Evolutionary conservation across 1,284 basidiomycete genomes (phyloP).

Genomic region (Microstroma glucosiphilum): DNA sequence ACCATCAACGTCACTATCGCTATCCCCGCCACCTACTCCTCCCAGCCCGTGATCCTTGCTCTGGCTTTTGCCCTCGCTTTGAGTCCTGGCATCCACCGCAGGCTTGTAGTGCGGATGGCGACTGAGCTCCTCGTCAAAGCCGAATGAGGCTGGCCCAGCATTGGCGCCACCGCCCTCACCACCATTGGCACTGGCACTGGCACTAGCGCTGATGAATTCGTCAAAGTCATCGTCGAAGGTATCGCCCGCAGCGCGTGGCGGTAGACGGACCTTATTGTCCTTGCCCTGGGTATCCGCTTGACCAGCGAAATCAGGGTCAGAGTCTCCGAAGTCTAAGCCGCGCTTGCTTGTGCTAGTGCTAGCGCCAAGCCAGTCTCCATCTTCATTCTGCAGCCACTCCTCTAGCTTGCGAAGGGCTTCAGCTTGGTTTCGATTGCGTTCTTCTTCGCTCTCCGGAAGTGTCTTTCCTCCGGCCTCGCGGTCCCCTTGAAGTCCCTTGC

Average conservation of each 20-base stretch:
- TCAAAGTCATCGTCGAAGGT: slow-evolving; percentile 16
- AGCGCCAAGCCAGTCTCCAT: slow-evolving; percentile 7
- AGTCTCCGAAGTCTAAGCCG: not conserved
- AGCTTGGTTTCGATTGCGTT: not conserved
- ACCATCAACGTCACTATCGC: no score
- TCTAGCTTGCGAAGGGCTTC: slow-evolving; percentile 7
- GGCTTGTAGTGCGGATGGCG: no score
- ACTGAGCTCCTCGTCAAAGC: no score
- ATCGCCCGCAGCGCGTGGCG: not conserved
- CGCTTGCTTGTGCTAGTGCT: not conserved
- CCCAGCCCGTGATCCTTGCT: no score
- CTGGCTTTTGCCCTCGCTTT: no score
- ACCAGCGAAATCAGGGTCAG: not conserved
- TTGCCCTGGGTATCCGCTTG: not conserved
- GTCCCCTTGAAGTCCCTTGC: not conserved
- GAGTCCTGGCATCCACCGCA: no score
- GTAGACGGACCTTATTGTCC: not conserved
- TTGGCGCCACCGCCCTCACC: no score
- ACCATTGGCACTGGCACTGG: not conserved
- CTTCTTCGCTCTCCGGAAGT: not conserved
- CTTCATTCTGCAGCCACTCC: slow-evolving; percentile 8
- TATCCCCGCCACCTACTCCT: no score
- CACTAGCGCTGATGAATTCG: slow-evolving; percentile 10
- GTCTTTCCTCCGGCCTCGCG: not conserved
- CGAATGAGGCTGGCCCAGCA: no score